Evolutionary conservation across 192 early-diverging fungal species (phyloP), one percentile per base, ranked within the genome.

Genomic region (Diversispora eburnea): DNA sequence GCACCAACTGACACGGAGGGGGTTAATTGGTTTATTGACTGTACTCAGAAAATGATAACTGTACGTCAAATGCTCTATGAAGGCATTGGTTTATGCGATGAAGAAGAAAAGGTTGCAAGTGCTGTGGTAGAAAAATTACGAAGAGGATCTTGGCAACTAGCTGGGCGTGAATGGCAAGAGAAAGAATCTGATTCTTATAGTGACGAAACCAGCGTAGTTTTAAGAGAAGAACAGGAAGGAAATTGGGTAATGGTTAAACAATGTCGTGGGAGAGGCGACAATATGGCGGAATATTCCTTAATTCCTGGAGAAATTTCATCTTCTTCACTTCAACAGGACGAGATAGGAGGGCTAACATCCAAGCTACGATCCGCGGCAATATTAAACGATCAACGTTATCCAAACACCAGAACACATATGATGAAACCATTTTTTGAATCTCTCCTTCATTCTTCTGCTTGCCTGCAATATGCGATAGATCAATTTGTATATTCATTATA

Each of bases 391-490:
- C 25, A 33, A 33, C 25, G 25, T 33, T 33, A 33, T 33, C 25
- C 25, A 33, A 33, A 33, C 8, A 65, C 56, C 2, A 73, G 60
- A 63, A 73, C 72, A 8, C 72, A 60, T 3, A 43, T 62, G 0
- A 54, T 73, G 61, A 62, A 64, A 42, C 58, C 59, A 7, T 73
- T 73, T 45, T 73, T 73, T 43, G 72, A 73, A 33, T 45, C 55
- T 0, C 65, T 82, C 19, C 55, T 84, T 45, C 67, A 75, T 8
- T 60, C 72, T 6, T 56, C 78, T 0, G 75, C 80, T 8, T 66
- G 79, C 39, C 77, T 86, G 54, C 86, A 88, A 63, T 84, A 81
- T 73, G 78, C 76, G 0, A 78, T 88, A 22, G 86, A 88, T 75
- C 86, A 88, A 56, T 78, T 84, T 15, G 69, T 73, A 0, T 88